Evolutionary conservation across 139 green algal genomes (phyloP).

Genomic region (Protoeuglena noctilucae): DNA sequence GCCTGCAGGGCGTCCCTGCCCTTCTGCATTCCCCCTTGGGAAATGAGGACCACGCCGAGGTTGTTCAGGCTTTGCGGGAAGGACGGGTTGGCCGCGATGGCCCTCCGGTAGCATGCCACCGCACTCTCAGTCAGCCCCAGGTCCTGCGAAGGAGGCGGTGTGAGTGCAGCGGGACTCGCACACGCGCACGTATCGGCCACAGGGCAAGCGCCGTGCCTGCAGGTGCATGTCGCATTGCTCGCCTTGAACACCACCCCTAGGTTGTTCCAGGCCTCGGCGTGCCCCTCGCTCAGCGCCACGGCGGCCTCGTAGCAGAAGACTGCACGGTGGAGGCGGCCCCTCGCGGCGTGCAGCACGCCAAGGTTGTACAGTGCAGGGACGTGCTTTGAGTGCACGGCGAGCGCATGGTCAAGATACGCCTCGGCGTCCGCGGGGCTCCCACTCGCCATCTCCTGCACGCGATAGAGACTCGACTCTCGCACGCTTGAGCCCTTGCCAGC

Average conservation of each 20-base stretch:
- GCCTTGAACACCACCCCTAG: too few relatives aligned
- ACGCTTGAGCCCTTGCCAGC: neutral
- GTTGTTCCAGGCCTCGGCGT: constrained; percentile 8
- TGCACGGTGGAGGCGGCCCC: constrained; percentile 15
- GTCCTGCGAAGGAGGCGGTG: too few relatives aligned
- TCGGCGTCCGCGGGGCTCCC: constrained; percentile 22
- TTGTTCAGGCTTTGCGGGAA: constrained; percentile 78
- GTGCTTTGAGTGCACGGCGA: constrained; percentile 39
- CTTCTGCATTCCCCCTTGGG: constrained; percentile 49
- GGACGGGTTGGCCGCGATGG: constrained; percentile 31
- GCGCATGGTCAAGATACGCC: constrained; percentile 41
- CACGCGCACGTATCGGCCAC: too few relatives aligned
- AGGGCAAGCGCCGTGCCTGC: too few relatives aligned
- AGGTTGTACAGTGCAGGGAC: constrained; percentile 89
- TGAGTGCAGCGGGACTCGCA: too few relatives aligned
- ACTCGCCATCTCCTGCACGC: constrained; percentile 25
- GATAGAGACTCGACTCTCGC: neutral
- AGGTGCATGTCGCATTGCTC: too few relatives aligned
- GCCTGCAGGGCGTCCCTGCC: constrained; percentile 58
- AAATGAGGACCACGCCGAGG: constrained; percentile 78
- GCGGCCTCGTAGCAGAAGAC: constrained; percentile 14
- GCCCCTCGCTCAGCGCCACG: constrained; percentile 1
- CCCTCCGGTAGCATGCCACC: constrained; percentile 39
- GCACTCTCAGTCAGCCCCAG: constrained; percentile 7
- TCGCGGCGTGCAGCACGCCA: constrained; percentile 59